A percentile compares a stretch with the other conserved stretches of the same genome.
phyloP scores from a whole-genome alignment of 352 stramenopile genomes.

The Discostella stelligera region DNA sequence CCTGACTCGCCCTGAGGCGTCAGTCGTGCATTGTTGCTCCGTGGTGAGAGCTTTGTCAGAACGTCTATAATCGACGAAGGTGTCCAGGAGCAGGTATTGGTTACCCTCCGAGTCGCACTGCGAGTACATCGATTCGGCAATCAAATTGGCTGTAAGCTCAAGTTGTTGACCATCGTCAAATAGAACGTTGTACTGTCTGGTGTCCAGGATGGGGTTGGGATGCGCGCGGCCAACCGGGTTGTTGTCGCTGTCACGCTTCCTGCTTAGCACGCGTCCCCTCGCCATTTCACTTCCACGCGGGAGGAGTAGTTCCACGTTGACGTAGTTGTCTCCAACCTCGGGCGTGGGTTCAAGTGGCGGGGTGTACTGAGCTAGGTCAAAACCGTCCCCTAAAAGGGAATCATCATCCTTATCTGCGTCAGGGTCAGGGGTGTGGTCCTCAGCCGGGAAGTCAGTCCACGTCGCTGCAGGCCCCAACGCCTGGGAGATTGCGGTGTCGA shows the following conservation, averaged over 20 bases:
- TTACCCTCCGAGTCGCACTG: slow-evolving; percentile 41
- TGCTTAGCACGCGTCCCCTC: neutral
- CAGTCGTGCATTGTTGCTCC: neutral
- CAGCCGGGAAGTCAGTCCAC: neutral
- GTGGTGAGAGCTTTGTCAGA: neutral
- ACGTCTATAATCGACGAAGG: slow-evolving; percentile 15
- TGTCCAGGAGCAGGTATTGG: slow-evolving; percentile 14
- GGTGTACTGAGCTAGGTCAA: too few relatives aligned
- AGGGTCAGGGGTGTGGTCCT: neutral
- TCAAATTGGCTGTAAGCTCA: neutral
- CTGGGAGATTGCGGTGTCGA: neutral
- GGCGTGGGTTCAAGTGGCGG: neutral
- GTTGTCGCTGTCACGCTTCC: neutral
- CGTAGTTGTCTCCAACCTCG: neutral
- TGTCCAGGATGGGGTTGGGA: slow-evolving; percentile 32
- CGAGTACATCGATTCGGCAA: slow-evolving; percentile 13
- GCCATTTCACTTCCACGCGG: neutral
- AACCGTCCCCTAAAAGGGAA: neutral
- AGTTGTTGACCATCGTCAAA: neutral
- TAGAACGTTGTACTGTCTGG: neutral
- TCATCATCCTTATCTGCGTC: neutral
- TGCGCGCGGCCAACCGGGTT: slow-evolving; percentile 13
- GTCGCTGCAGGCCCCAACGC: neutral
- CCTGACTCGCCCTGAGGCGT: too few relatives aligned
- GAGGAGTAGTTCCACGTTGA: neutral